Evolutionary conservation across 2,329 filamentous ascomycete genomes (phyloP).

Genomic region (Colletotrichum tamarilloi): DNA sequence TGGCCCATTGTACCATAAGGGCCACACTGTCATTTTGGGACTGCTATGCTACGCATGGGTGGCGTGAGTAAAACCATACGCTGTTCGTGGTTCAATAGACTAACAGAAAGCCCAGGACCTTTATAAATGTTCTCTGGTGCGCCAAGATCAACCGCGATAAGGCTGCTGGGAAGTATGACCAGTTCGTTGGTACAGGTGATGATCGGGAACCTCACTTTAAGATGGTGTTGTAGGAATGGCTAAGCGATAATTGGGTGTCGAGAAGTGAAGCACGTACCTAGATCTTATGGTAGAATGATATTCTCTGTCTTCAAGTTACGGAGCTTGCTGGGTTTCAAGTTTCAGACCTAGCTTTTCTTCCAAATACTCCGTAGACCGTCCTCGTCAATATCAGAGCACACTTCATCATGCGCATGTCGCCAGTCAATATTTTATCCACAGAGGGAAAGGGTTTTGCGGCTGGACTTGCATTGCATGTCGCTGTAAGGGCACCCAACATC

Average conservation of each 20-base stretch:
- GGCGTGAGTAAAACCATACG: slow-evolving; percentile 58
- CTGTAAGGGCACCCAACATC: neutral
- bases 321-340: neutral
- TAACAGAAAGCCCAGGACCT: slow-evolving; percentile 54
- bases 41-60: slow-evolving; percentile 72
- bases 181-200: slow-evolving; percentile 68
- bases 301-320: neutral
- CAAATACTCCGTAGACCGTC: neutral
- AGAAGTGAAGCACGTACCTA: neutral
- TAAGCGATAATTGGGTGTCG: neutral
- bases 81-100: neutral
- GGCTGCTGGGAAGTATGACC: slow-evolving; percentile 65
- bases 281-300: neutral
- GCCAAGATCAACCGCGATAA: slow-evolving; percentile 74
- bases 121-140: slow-evolving; percentile 71
- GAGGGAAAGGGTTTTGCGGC: no score
- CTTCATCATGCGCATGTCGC: no score
- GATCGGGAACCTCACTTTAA: slow-evolving; percentile 72
- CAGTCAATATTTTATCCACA: no score
- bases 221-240: slow-evolving; percentile 61
- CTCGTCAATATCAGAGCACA: neutral
- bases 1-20: slow-evolving; percentile 67
- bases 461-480: no score
- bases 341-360: neutral
- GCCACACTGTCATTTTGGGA: slow-evolving; percentile 71